These are phyloP conservation scores for Gliomastix tumulicola DNA, from an alignment of 2,329 filamentous ascomycete genomes.

Conservation along the genomic window DNA sequence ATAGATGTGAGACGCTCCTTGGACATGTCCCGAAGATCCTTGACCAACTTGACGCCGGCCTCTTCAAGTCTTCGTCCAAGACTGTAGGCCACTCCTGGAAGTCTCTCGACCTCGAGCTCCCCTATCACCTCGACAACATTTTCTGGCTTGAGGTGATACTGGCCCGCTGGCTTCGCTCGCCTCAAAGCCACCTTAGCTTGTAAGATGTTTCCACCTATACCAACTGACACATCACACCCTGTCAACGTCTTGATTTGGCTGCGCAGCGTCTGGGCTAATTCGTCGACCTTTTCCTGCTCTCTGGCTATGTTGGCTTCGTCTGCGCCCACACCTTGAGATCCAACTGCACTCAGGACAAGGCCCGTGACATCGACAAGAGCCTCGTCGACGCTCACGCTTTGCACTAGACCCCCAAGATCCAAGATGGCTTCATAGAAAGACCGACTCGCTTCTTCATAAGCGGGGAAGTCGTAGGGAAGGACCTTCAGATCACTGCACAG, in stretches of 20 bases:
- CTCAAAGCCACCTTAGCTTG: conserved; percentile 86
- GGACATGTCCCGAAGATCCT: conserved; percentile 70
- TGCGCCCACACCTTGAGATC: conserved; percentile 55
- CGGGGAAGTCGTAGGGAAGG: conserved; percentile 91
- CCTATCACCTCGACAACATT: conserved; percentile 72
- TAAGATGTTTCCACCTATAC: conserved; percentile 85
- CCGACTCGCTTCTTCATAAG: conserved; percentile 85
- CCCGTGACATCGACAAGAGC: conserved; percentile 78
- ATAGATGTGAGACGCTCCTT: conserved; percentile 67
- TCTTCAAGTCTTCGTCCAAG: conserved; percentile 85
- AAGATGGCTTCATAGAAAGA: conserved; percentile 84
- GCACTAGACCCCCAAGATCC: conserved; percentile 71
- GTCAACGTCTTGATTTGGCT: conserved; percentile 66
- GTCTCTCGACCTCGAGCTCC: conserved; percentile 66
- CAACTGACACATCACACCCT: conserved; percentile 82
- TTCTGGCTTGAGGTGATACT: conserved; percentile 80
- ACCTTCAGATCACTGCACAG: conserved; percentile 82
- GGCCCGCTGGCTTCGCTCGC: conserved; percentile 90
- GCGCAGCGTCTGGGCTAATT: conserved; percentile 59
- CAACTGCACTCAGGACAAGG: conserved; percentile 57
- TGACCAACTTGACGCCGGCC: conserved; percentile 73
- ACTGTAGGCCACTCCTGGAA: conserved; percentile 90
- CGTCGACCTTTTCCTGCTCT: conserved; percentile 73
- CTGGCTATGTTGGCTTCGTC: conserved; percentile 64
- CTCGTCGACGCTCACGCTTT: conserved; percentile 96